phyloP scores from a whole-genome alignment of 1,139 yeast species.

The Lodderomyces theae region DNA sequence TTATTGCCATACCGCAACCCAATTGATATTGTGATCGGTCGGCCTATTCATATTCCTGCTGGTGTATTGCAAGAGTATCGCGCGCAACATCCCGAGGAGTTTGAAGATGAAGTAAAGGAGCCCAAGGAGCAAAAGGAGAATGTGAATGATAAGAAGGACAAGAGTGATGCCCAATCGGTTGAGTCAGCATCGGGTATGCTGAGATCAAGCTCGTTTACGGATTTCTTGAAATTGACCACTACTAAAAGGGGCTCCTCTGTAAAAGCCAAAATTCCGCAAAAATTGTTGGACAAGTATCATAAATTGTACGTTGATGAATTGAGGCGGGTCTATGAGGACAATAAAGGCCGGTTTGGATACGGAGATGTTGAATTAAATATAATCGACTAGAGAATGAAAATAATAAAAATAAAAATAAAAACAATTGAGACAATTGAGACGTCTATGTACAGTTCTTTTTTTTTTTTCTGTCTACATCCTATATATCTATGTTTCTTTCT shows the following conservation, averaged over 20 bases:
- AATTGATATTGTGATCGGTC: slow-evolving; percentile 76
- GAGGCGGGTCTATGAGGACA: slow-evolving; percentile 61
- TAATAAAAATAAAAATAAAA: not conserved
- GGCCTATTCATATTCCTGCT: slow-evolving; percentile 69
- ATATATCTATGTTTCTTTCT: no score
- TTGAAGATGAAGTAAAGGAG: slow-evolving; percentile 8
- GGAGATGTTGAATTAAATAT: slow-evolving; percentile 48
- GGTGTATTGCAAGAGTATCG: slow-evolving; percentile 33
- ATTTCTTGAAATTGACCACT: slow-evolving; percentile 20
- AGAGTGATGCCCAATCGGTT: not conserved
- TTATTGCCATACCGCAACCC: slow-evolving; percentile 82
- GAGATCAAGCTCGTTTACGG: slow-evolving; percentile 10
- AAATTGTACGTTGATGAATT: slow-evolving; percentile 67
- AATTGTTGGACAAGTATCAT: slow-evolving; percentile 68
- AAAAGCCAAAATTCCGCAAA: slow-evolving; percentile 32
- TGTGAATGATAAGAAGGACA: not conserved
- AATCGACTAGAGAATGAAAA: slow-evolving; percentile 41
- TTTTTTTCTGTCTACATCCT: slow-evolving; percentile 39
- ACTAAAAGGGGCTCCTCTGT: not conserved
- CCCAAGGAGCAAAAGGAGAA: not conserved
- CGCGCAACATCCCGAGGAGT: slow-evolving; percentile 27
- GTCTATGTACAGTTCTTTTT: not conserved
- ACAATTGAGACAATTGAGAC: not conserved
- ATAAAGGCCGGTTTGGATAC: slow-evolving; percentile 60
- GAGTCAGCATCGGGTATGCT: slow-evolving; percentile 4